These are phyloP conservation scores for Diplogelasinospora grovesii DNA, from an alignment of 495 filamentous ascomycete species.

Conservation along the genomic window DNA sequence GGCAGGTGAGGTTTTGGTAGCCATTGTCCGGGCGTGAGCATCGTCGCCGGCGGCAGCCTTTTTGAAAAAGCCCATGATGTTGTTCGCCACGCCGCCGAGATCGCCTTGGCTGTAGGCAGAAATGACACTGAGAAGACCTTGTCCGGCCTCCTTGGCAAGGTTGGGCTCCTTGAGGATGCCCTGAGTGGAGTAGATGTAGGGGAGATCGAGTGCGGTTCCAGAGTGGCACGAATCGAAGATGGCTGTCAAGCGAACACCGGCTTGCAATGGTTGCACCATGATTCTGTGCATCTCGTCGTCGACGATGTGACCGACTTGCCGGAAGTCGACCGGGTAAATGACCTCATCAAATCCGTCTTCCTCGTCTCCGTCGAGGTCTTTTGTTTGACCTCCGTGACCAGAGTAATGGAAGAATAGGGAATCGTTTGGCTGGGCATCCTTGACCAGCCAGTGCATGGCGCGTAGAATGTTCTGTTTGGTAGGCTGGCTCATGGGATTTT, in stretches of 20 bases:
- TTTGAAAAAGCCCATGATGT: conserved; percentile 84
- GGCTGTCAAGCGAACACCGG: conserved; percentile 86
- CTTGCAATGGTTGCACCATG: conserved; percentile 76
- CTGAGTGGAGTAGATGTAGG: conserved; percentile 93
- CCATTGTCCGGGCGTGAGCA: conserved; percentile 66
- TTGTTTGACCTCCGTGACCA: conserved; percentile 94
- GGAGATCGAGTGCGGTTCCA: conserved; percentile 89
- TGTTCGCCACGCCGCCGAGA: conserved; percentile 71
- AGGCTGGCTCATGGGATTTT: conserved; percentile 93
- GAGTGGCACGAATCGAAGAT: conserved; percentile 99
- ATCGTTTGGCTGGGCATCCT: conserved; percentile 88
- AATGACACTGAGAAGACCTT: conserved; percentile 84
- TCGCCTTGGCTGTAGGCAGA: conserved; percentile 87
- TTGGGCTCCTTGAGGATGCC: conserved; percentile 98
- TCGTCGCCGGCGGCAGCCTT: conserved; percentile 83
- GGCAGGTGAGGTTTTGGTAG: conserved; percentile 89
- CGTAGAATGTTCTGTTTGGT: conserved; percentile 93
- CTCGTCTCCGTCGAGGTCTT: conserved; percentile 89
- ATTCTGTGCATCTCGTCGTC: conserved; percentile 99
- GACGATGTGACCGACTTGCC: conserved; percentile 83
- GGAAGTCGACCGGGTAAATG: conserved; percentile 95
- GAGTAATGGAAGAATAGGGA: conserved; percentile 99
- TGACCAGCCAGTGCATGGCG: conserved; percentile 98
- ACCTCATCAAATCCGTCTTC: conserved; percentile 96
- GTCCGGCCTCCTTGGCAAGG: conserved; percentile 92